Percentiles rank a stretch among this genome's conserved stretches.
Conservation (phyloP, 164 flowering plant genomes). For the Magnolia officinalis region DNA sequence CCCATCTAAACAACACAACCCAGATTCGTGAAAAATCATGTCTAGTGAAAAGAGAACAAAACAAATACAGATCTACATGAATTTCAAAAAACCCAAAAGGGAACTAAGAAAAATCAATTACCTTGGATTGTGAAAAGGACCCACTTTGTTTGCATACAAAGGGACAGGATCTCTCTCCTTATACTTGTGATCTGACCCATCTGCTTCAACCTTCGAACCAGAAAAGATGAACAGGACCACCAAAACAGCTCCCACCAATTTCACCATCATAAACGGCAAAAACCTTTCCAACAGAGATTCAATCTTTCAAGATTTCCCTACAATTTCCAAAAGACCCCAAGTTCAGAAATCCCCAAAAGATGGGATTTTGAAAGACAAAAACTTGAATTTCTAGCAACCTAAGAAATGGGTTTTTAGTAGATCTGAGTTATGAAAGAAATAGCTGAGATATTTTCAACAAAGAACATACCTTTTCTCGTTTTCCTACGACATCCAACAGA, state of each 20-base stretch:
- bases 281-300: slow-evolving; percentile 1
- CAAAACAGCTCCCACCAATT: slow-evolving; percentile 12
- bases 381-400: not conserved
- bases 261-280: not conserved
- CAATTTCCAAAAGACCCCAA: not conserved
- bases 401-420: slow-evolving; percentile 1
- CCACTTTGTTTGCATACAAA: slow-evolving; percentile 25
- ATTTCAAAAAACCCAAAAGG: not conserved
- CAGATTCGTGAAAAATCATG: not conserved
- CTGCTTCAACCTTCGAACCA: slow-evolving; percentile 14
- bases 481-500: not conserved
- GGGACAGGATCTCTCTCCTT: slow-evolving; percentile 18
- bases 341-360: not conserved
- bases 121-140: slow-evolving; percentile 28
- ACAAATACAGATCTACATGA: not conserved
- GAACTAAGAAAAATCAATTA: not conserved
- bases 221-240: slow-evolving; percentile 6
- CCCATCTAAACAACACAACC: not conserved
- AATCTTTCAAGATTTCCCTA: not conserved
- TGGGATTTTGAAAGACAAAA: slow-evolving; percentile 5
- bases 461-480: not conserved
- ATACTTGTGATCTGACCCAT: slow-evolving; percentile 22
- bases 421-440: not conserved
- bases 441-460: not conserved
- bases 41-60: too few relatives aligned